A percentile compares a stretch with the other conserved stretches of the same genome.
Conservation (phyloP, 208 protist species). For the Crithidia brevicula region DNA sequence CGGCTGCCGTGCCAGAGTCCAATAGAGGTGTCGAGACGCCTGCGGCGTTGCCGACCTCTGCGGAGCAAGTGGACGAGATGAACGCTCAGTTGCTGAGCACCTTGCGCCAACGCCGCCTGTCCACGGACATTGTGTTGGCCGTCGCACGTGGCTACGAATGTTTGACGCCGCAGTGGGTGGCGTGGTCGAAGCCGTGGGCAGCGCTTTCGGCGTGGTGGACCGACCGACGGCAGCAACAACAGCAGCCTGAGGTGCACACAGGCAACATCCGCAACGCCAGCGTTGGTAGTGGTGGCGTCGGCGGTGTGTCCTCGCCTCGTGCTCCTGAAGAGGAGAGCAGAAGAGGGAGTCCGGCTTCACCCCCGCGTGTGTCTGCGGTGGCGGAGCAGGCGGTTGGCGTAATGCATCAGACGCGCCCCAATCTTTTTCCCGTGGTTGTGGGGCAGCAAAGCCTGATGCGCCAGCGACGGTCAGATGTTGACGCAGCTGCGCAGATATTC, state of each 20-base stretch:
- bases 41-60: background rate
- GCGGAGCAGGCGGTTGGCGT: constrained; percentile 18
- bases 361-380: constrained; percentile 11
- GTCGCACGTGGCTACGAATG: constrained; percentile 59
- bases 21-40: too few species aligned
- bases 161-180: constrained; percentile 76
- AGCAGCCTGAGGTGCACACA: background rate
- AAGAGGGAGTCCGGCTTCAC: background rate
- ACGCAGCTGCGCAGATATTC: too few species aligned
- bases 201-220: constrained; percentile 45
- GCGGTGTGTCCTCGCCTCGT: too few species aligned
- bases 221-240: constrained; percentile 9
- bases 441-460: too few species aligned
- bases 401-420: constrained; percentile 28
- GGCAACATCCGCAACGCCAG: background rate
- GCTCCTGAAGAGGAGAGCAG: too few species aligned
- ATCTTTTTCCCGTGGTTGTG: too few species aligned
- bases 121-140: constrained; percentile 44
- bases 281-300: too few species aligned
- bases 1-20: too few species aligned
- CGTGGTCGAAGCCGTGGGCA: constrained; percentile 82
- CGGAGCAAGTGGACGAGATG: background rate
- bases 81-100: constrained; percentile 10
- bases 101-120: constrained; percentile 18
- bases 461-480: too few species aligned